Conservation (phyloP, 192 early-diverging fungal species). For the Podochytrium sp. region DNA sequence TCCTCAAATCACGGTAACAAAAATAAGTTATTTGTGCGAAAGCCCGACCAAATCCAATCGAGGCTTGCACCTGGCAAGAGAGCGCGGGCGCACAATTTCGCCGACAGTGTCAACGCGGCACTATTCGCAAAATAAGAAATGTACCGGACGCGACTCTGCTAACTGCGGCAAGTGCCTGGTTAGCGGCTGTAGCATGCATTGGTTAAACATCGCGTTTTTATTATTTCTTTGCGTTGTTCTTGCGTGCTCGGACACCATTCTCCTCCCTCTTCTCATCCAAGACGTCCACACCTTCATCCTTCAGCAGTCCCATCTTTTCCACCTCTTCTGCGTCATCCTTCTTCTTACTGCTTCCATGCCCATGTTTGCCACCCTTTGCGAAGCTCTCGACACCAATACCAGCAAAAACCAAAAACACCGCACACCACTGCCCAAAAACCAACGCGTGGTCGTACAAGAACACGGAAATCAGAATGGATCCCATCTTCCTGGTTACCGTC, state of each 20-base stretch:
- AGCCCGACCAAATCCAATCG: no score
- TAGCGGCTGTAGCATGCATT: no score
- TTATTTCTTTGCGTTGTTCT: neutral
- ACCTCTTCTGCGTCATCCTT: neutral
- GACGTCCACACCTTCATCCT: conserved; percentile 18
- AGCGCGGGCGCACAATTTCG: no score
- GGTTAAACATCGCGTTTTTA: no score
- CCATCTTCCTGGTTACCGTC: conserved; percentile 95
- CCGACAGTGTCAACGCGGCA: no score
- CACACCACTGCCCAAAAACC: conserved; percentile 80
- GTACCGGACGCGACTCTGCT: no score
- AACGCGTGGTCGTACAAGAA: conserved; percentile 85
- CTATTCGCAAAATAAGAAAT: no score
- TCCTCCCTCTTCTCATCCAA: neutral
- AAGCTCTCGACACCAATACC: conserved; percentile 56
- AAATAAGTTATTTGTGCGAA: no score
- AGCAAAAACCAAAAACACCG: conserved; percentile 84
- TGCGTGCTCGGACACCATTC: neutral
- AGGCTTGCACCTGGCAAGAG: no score
- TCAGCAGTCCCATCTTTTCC: conserved; percentile 1
- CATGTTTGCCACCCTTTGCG: conserved; percentile 32
- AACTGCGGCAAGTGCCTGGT: no score
- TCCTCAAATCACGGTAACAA: no score
- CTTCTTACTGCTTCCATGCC: neutral
- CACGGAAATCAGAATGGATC: conserved; percentile 91